A percentile compares a stretch with the other conserved stretches of the same genome.
Conservation (phyloP, 495 filamentous ascomycete genomes). For the Penicillium simplicissimum region DNA sequence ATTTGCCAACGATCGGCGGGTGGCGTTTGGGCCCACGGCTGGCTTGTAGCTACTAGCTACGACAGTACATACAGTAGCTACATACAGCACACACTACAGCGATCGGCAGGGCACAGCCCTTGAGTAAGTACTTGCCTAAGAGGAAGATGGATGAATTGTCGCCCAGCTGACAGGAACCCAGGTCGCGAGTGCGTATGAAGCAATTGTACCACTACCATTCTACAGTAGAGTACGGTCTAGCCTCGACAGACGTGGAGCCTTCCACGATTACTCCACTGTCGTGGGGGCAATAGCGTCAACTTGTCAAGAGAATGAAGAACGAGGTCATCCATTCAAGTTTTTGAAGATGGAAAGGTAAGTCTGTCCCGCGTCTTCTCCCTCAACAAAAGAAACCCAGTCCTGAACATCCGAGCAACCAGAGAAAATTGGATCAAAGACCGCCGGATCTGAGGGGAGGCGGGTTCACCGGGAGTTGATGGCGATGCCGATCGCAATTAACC, state of each 20-base stretch:
- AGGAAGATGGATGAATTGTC: neutral
- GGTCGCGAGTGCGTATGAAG: neutral
- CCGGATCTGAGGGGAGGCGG: neutral
- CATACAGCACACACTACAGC: no score
- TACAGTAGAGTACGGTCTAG: neutral
- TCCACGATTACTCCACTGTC: neutral
- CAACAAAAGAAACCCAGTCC: neutral
- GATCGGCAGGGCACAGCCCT: neutral
- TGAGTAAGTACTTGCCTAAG: neutral
- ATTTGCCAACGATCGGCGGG: neutral
- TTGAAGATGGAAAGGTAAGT: no score
- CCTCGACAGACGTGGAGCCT: neutral
- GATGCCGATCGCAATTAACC: constrained; percentile 7
- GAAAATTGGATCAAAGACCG: neutral
- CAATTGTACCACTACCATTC: neutral
- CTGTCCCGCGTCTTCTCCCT: no score
- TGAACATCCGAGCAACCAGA: neutral
- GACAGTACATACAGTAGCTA: no score
- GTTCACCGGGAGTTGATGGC: neutral
- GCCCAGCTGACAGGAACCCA: neutral
- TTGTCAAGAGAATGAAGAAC: neutral
- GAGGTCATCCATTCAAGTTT: no score
- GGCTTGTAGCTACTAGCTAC: no score
- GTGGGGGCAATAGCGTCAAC: neutral
- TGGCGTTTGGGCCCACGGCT: neutral